Evolutionary conservation across 306 rosid species (phyloP), one percentile per base, ranked within the genome.

Genomic region (Gastrolobium bilobum): DNA sequence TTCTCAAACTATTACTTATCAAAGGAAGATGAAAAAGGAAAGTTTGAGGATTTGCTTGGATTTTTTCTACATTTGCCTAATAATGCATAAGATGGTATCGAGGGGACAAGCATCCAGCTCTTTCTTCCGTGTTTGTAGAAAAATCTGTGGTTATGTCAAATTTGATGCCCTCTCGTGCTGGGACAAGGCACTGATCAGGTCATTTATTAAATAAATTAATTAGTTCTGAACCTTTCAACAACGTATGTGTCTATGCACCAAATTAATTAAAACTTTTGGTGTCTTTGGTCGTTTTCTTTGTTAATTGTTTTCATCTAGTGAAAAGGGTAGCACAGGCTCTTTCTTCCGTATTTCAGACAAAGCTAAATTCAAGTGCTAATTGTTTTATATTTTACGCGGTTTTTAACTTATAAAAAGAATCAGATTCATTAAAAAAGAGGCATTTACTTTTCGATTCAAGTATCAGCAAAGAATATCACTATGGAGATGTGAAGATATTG

Each of bases 91-190:
- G 3, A 73, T 29, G 40, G 31, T 54, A 14, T 40, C 29, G 7
- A 73, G 68, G 68, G 40, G 68, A 73, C 68, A 44, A 69, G 8
- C 34, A 68, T 37, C 15, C 8, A 20, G 26, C 0, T 20, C 26
- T 20, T 20, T 20, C 26, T 20, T 47, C 57, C 9, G 14, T 3
- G 4, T 20, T 73, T 57, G 15, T 64, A 46, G 51, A 58, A 38
- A 67, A 42, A 47, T 73, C 3, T 38, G 10, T 68, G 14, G 42
- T 8, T 50, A 10, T 65, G 59, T 44, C 52, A 40, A 68, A 68
- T 68, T 30, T 15, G 46, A 60, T 70, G 79, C 6, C 79, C 75
- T 34, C 70, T 76, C 75, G 43, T 10, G 13, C 26, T 70, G 14
- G 63, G 54, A 52, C 11, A 48, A 56, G 78, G 11, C 39, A 15